Evolutionary conservation across 257 asterid genomes (phyloP).

Genomic region (Gentiana dahurica): DNA sequence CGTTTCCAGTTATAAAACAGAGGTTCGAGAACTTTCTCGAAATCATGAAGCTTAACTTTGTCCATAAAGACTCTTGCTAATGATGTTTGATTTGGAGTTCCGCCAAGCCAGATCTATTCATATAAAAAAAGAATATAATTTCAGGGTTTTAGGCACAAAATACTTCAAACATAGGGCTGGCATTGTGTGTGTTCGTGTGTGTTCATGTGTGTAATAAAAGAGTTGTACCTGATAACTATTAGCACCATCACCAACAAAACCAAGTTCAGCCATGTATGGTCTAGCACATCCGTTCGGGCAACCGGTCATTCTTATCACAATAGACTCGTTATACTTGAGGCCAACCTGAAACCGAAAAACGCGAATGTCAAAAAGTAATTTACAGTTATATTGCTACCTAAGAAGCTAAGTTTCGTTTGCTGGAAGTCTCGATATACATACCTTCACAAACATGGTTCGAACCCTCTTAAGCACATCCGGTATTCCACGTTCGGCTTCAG

Average conservation of each 20-base stretch:
- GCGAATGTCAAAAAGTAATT: not conserved
- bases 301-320: conserved; percentile 88
- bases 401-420: not conserved
- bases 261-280: conserved; percentile 99
- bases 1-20: conserved; percentile 87
- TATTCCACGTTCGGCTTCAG: conserved; percentile 98
- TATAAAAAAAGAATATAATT: not conserved
- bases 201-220: too few relatives aligned
- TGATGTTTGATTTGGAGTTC: conserved; percentile 75
- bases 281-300: conserved; percentile 99
- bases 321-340: conserved; percentile 70
- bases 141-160: not conserved
- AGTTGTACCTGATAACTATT: conserved; percentile 80
- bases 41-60: conserved; percentile 83
- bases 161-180: not conserved
- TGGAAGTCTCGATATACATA: conserved; percentile 13
- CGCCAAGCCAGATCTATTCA: conserved; percentile 88
- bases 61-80: conserved; percentile 66
- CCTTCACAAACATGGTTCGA: conserved; percentile 80
- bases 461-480: conserved; percentile 89
- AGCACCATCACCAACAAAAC: conserved; percentile 94
- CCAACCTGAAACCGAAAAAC: conserved; percentile 58
- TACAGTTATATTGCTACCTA: conserved; percentile 3
- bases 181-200: too few relatives aligned
- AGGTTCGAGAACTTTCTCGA: conserved; percentile 90